Base-by-base conservation (phyloP, 148 eudicot species). In the Nepenthes mirabilis region DNA sequence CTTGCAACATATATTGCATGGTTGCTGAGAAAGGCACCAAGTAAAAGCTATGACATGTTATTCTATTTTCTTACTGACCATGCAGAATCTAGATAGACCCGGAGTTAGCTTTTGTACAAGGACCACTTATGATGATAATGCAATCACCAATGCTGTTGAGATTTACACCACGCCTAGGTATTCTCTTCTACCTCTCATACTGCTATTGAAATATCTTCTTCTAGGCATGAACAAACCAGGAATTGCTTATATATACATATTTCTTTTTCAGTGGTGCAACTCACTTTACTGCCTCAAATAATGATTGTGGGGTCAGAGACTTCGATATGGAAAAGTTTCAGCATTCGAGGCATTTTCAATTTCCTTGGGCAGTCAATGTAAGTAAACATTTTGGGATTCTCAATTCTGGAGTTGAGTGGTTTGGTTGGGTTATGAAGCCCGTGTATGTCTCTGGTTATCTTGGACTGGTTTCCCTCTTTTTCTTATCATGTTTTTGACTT, bases 61-160 rank as follows among this genome's bases (percentile, higher is more conserved):
- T 36, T 36, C 32, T 49, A 12, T 62, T 52, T 11, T 52, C 11
- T 37, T 62, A 14, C 36, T 62, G 57, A 33, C 54, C 37, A 33
- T 80, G 77, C 85, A 87, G 95, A 66, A 82, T 65, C 62, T 87
- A 68, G 90, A 82, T 54, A 78, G 86, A 70, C 81, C 83, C 33
- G 95, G 90, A 57, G 90, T 87, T 62, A 75, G 77, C 76, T 87
- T 77, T 72, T 87, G 95, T 63, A 73, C 82, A 3, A 77, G 90
- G 74, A 87, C 88, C 47, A 84, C 95, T 48, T 82, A 87, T 56
- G 95, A 84, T 59, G 95, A 87, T 45, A 87, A 87, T 82, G 95
- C 95, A 33, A 87, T 84, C 59, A 84, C 90, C 47, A 87, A 87
- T 76, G 90, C 88, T 36, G 75, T 87, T 58, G 95, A 87, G 64